Evolutionary conservation across 2,329 filamentous ascomycete genomes (phyloP), one percentile per base, ranked within the genome.

Genomic region (Scorias spongiosa): DNA sequence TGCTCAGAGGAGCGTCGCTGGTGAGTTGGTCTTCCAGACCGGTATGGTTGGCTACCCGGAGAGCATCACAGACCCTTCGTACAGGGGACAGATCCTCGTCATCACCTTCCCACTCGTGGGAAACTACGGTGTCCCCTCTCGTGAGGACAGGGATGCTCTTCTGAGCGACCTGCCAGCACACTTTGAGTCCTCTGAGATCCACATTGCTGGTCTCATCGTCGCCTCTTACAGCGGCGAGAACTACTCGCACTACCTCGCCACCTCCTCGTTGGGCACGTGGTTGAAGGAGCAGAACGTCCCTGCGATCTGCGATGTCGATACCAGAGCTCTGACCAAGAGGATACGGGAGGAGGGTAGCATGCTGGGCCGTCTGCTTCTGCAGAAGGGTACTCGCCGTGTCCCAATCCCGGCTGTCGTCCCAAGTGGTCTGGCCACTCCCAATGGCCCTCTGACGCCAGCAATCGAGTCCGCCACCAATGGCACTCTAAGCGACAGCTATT

Each of bases 31-130:
- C 67, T 98, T 98, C 71, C 89, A 96, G 75, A 98, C 91, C 46
- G 91, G 91, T 66, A 94, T 96, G 88, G 91, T 96, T 56, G 91
- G 91, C 60, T 98, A 98, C 64, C 88, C 91, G 37, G 91, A 98
- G 72, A 93, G 82, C 40, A 74, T 91, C 56, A 89, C 84, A 48
- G 84, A 91, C 61, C 84, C 84, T 53, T 89, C 84, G 41, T 89
- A 91, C 66, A 81, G 83, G 41, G 84, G 84, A 49, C 89, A 98
- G 69, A 94, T 98, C 56, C 75, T 98, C 55, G 88, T 96, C 65
- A 80, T 96, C 58, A 98, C 89, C 43, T 95, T 94, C 64, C 91
- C 89, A 46, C 73, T 96, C 34, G 83, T 94, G 47, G 89, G 89
- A 63, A 98, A 96, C 72, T 98, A 98, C 68, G 89, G 89, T 63